Base-by-base conservation (phyloP, 2,329 filamentous ascomycete species). In the Aspergillus sp. region DNA sequence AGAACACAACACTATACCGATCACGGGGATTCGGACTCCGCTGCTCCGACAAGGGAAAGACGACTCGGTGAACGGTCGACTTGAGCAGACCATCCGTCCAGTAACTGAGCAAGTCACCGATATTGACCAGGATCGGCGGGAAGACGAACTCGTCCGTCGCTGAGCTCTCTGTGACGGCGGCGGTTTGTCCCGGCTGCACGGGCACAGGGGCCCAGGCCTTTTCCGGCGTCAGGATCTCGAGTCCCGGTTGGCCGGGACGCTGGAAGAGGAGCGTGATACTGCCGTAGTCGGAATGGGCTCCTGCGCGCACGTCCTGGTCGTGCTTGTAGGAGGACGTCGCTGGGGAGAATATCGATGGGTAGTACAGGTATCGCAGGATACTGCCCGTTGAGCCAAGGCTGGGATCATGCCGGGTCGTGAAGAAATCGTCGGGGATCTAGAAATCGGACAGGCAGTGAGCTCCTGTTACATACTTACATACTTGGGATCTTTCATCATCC, bases 51-150 rank as follows among this genome's bases (percentile, higher is more conserved):
- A 73, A 68, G 1, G 83, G 82, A 65, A 96, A 95, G 0, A 94
- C 87, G 31, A 98, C 95, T 11, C 94, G 82, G 72, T 98, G 95
- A 6, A 97, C 86, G 0, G 94, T 97, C 67, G 89, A 92, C 67
- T 92, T 90, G 63, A 98, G 82, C 51, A 97, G 77, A 0, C 93
- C 92, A 64, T 90, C 89, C 1, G 95, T 98, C 94, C 94, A 98
- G 74, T 96, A 95, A 36, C 87, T 89, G 14, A 91, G 77, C 36
- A 90, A 67, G 70, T 91, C 88, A 0, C 87, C 88, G n/a, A 90
- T 89, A 62, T 89, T 89, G 14, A 89, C 83, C 3, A 89, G 72
- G n/a, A 86, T 91, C 1, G 89, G 93, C n/a, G 86, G 88, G 46
- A 80, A 84, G 9, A 80, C 79, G 67, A 87, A 85, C 24, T 51